Conservation (phyloP, 371 early-diverging fungal genomes). For the Quaeritorhiza haematococci region DNA sequence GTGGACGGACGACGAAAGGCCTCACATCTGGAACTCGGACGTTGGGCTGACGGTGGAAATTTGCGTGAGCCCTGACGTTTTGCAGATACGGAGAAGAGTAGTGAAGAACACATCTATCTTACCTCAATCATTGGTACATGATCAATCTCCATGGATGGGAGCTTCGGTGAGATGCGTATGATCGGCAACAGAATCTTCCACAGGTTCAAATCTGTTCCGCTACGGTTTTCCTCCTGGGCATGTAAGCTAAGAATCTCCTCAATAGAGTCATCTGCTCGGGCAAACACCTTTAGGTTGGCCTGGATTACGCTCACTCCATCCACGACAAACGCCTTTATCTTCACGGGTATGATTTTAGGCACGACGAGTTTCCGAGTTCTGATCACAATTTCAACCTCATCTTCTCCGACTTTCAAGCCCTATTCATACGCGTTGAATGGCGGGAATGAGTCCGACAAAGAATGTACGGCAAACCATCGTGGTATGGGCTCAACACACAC, state of each 20-base stretch:
- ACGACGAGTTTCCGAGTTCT: conserved; percentile 29
- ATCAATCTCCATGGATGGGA: conserved; percentile 31
- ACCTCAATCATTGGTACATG: conserved; percentile 30
- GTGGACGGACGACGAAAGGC: conserved; percentile 37
- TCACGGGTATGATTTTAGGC: conserved; percentile 32
- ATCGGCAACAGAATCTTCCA: conserved; percentile 45
- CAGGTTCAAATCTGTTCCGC: conserved; percentile 28
- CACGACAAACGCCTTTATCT: conserved; percentile 24
- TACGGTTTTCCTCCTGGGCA: conserved; percentile 24
- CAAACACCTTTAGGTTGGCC: conserved; percentile 30
- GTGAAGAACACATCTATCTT: background rate
- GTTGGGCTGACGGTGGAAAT: conserved; percentile 19
- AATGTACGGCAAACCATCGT: background rate
- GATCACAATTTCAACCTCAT: conserved; percentile 24
- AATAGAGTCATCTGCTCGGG: conserved; percentile 32
- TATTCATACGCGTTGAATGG: conserved; percentile 8
- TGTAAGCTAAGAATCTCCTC: conserved; percentile 24
- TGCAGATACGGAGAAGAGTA: background rate
- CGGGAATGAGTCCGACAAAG: background rate
- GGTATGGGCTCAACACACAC: conserved; percentile 1
- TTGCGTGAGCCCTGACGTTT: background rate
- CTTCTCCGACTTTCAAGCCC: conserved; percentile 34
- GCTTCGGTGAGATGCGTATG: conserved; percentile 17
- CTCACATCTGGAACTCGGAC: conserved; percentile 26
- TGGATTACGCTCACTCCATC: conserved; percentile 20